These are phyloP conservation scores for Sphaerulina musiva DNA, from an alignment of 2,329 filamentous ascomycete species.

Conservation along the genomic window DNA sequence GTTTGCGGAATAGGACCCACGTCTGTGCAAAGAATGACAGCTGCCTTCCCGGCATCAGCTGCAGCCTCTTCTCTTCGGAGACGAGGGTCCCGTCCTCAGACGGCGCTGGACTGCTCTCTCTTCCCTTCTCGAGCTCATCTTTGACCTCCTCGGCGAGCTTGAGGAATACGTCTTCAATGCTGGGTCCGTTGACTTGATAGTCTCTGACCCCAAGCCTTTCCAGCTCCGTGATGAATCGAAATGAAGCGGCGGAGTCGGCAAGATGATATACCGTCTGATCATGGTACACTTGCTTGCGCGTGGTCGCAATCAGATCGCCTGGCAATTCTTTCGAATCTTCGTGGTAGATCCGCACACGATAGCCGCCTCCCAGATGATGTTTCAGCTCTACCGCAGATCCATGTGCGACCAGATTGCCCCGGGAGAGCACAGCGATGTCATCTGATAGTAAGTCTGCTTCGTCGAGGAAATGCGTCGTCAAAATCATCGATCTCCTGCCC, in stretches of 20 bases:
- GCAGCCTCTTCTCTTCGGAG: constrained; percentile 25
- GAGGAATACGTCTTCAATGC: constrained; percentile 88
- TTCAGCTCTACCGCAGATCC: constrained; percentile 85
- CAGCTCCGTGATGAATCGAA: constrained; percentile 62
- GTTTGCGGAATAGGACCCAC: constrained; percentile 68
- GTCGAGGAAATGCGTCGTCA: constrained; percentile 91
- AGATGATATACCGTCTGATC: constrained; percentile 70
- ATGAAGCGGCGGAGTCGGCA: constrained; percentile 61
- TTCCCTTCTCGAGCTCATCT: constrained; percentile 41
- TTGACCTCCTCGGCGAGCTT: constrained; percentile 74
- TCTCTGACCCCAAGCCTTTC: constrained; percentile 62
- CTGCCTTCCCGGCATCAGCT: constrained; percentile 60
- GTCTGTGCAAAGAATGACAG: constrained; percentile 66
- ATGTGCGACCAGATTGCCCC: constrained; percentile 71
- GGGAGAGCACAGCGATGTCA: constrained; percentile 80
- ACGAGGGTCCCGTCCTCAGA: constrained; percentile 19
- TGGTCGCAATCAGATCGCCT: constrained; percentile 20
- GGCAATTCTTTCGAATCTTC: constrained; percentile 34
- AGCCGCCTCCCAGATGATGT: constrained; percentile 72
- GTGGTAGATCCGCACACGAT: constrained; percentile 69
- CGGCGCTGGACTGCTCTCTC: constrained; percentile 16
- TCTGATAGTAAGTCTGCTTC: constrained; percentile 87
- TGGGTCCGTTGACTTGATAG: constrained; percentile 81
- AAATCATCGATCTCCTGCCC: constrained; percentile 70
- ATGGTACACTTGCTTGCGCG: constrained; percentile 47